Evolutionary conservation across 1,284 basidiomycete species (phyloP), one percentile per base, ranked within the genome.

Genomic region (Trichosporon sp.): DNA sequence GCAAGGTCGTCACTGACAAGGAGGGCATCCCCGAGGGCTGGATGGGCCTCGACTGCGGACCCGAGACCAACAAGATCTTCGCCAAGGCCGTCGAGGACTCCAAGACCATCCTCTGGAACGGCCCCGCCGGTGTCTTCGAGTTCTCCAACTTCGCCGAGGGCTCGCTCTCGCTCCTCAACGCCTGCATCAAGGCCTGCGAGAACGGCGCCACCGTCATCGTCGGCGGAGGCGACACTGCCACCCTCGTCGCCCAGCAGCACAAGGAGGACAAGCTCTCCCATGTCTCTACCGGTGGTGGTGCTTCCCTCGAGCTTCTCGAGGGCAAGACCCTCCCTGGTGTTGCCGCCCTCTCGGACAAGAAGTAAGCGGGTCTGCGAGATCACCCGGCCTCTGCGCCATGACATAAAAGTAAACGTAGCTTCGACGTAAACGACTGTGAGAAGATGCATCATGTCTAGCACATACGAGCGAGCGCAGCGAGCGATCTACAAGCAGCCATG

Each of bases 71-170:
- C 61, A 84, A 91, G 75, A 82, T 91, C 67, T 99, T 90, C 85
- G 84, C 84, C 59, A 76, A 88, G 73, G 88, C 93, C 25, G 94
- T 98, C 65, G 79, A 89, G 63, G 88, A 91, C 76, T 85, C 93
- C 68, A 98, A 95, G 86, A 99, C 96, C 56, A 95, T 99, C 79
- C 88, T 99, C 65, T 99, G 95, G 95, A 99, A 99, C 80, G 95
- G 93, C 59, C 95, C 95, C 44, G 91, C 95, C 54, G 95, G 95
- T 74, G 95, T 99, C 33, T 99, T 99, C 80, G 95, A 99, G 82
- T 96, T 98, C 84, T 86, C 90, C 59, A 88, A 88, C 56, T 99
- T 98, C 74, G 90, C 94, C 9, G 83, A 83, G 49, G 95, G 95
- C 56, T 96, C 94, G 19, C 87, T 88, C 78, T 82, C 88, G 19